phyloP scores from a whole-genome alignment of 306 rosid genomes.

The Casuarina cunninghamiana region DNA sequence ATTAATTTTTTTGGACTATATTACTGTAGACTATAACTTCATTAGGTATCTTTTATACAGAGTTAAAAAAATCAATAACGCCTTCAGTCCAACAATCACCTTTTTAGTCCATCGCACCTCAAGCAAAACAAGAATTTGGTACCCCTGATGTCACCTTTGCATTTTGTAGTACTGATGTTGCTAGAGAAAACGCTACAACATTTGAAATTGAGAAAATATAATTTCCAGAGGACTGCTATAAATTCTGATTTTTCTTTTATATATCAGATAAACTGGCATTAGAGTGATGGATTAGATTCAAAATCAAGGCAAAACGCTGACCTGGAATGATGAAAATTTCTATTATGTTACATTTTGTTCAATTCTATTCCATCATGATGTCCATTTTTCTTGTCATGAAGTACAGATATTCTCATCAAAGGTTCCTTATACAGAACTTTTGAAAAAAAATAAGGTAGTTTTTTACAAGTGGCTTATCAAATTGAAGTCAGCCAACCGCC shows the following conservation, averaged over 20 bases:
- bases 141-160: too few species aligned
- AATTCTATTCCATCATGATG: background rate
- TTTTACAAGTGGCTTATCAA: conserved; percentile 54
- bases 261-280: background rate
- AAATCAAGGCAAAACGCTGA: background rate
- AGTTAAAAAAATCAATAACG: too few species aligned
- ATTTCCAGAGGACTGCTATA: background rate
- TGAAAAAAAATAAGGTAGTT: conserved; percentile 57
- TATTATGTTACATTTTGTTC: background rate
- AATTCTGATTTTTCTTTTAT: background rate
- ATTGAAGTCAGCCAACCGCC: conserved; percentile 44
- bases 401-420: conserved; percentile 44
- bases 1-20: background rate
- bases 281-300: too few species aligned
- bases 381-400: background rate
- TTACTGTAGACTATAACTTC: background rate
- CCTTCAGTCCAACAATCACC: too few species aligned
- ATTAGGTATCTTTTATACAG: background rate
- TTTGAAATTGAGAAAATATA: too few species aligned
- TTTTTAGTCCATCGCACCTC: too few species aligned
- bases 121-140: too few species aligned
- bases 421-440: conserved; percentile 64
- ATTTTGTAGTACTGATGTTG: too few species aligned
- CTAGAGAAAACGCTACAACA: too few species aligned
- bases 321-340: background rate